phyloP scores from a whole-genome alignment of 2,329 filamentous ascomycete species.

The Aspergillus neoniger region DNA sequence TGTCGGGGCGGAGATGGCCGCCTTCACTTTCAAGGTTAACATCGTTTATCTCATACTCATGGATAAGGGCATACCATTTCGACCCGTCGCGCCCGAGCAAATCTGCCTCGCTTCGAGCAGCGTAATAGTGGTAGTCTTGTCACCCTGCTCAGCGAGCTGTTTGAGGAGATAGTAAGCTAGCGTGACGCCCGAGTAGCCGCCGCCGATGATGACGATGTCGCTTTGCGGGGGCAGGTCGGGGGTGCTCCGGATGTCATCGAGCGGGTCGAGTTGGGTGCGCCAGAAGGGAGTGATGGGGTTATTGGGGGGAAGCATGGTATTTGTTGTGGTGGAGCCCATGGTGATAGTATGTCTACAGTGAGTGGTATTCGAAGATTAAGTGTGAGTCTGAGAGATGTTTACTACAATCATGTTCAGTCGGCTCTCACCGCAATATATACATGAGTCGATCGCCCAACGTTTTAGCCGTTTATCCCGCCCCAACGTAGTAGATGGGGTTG shows the following conservation, averaged over 20 bases:
- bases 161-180: slow-evolving; percentile 48
- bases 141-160: slow-evolving; percentile 13
- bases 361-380: not conserved
- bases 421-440: not conserved
- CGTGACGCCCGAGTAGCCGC: slow-evolving; percentile 50
- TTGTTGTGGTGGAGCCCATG: not conserved
- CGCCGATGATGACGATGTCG: slow-evolving; percentile 53
- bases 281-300: slow-evolving; percentile 21
- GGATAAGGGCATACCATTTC: slow-evolving; percentile 38
- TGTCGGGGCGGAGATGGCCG: slow-evolving; percentile 48
- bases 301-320: slow-evolving; percentile 15
- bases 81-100: slow-evolving; percentile 49
- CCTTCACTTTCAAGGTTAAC: slow-evolving; percentile 15
- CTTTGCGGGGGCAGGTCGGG: slow-evolving; percentile 39
- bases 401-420: not conserved
- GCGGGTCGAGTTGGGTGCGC: slow-evolving; percentile 21
- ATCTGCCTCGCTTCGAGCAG: slow-evolving; percentile 46
- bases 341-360: not conserved
- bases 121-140: slow-evolving; percentile 32
- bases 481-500: not conserved
- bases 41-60: not conserved
- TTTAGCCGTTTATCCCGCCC: not conserved
- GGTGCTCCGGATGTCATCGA: slow-evolving; percentile 24
- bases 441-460: not conserved
- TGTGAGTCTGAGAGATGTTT: too few relatives aligned